These are phyloP conservation scores for Sugiyamaella valdiviana DNA, from an alignment of 805 yeast genomes.

Conservation along the genomic window DNA sequence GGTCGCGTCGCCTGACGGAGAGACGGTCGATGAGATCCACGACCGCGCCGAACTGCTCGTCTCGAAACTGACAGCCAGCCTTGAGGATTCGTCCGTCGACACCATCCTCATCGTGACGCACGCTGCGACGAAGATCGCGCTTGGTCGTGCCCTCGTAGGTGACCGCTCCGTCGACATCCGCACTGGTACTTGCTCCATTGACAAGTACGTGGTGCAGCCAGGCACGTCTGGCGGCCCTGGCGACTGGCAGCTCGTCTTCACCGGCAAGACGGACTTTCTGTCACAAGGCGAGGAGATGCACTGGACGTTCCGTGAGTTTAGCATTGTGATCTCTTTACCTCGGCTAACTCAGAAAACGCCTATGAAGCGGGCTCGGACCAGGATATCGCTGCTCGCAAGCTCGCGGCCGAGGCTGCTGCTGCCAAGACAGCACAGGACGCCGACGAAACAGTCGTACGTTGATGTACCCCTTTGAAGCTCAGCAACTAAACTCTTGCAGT, in stretches of 20 bases:
- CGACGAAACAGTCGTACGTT: slow-evolving; percentile 13
- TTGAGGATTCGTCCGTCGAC: slow-evolving; percentile 58
- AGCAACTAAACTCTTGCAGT: slow-evolving; percentile 10
- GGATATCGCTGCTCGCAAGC: slow-evolving; percentile 44
- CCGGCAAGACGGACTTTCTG: slow-evolving; percentile 70
- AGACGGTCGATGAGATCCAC: slow-evolving; percentile 64
- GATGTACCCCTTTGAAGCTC: slow-evolving; percentile 1
- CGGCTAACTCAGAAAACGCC: slow-evolving; percentile 33
- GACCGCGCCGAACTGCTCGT: slow-evolving; percentile 54
- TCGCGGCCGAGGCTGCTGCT: slow-evolving; percentile 3
- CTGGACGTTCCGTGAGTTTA: slow-evolving; percentile 64
- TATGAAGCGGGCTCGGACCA: slow-evolving; percentile 89
- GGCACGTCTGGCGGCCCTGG: slow-evolving; percentile 24
- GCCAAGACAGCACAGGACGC: no score
- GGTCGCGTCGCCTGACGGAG: slow-evolving; percentile 64
- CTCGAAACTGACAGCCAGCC: slow-evolving; percentile 47
- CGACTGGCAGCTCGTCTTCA: slow-evolving; percentile 57
- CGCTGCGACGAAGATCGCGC: slow-evolving; percentile 87
- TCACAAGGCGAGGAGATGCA: slow-evolving; percentile 84
- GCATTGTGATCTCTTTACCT: not conserved
- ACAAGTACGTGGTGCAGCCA: slow-evolving; percentile 41
- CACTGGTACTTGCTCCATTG: slow-evolving; percentile 83
- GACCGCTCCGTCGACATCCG: slow-evolving; percentile 47
- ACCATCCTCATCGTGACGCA: slow-evolving; percentile 75
- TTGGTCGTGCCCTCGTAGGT: slow-evolving; percentile 70